Percentiles rank a stretch among this genome's conserved stretches.
These are phyloP conservation scores for Geotrichum carabidarum DNA, from an alignment of 1,139 yeast genomes.

Conservation along the genomic window DNA sequence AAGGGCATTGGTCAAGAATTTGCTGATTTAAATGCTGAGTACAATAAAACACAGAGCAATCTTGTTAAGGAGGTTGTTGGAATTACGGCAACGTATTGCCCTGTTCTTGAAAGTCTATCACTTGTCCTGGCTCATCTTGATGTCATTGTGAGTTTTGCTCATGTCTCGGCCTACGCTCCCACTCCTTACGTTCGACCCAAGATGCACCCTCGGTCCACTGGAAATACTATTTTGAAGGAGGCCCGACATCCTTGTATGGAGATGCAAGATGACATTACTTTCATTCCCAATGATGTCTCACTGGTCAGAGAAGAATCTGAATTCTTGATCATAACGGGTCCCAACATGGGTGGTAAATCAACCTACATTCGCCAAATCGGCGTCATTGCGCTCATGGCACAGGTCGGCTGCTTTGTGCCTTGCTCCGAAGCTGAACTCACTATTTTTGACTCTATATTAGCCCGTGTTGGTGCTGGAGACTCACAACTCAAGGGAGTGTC, in stretches of 20 bases:
- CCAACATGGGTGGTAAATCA: slow-evolving; percentile 98
- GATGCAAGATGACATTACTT: slow-evolving; percentile 79
- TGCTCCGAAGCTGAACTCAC: slow-evolving; percentile 67
- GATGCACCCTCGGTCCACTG: slow-evolving; percentile 49
- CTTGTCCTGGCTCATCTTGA: slow-evolving; percentile 68
- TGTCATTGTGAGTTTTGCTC: slow-evolving; percentile 80
- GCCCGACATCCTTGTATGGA: slow-evolving; percentile 95
- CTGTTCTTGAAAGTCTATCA: slow-evolving; percentile 66
- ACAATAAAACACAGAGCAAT: slow-evolving; percentile 66
- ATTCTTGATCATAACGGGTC: slow-evolving; percentile 87
- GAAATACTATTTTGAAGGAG: slow-evolving; percentile 55
- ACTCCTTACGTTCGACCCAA: slow-evolving; percentile 72
- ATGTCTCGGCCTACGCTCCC: slow-evolving; percentile 78
- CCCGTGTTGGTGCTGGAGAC: slow-evolving; percentile 98
- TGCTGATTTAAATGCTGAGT: slow-evolving; percentile 55
- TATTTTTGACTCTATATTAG: slow-evolving; percentile 83
- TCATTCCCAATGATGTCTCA: slow-evolving; percentile 79
- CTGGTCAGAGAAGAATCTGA: slow-evolving; percentile 51
- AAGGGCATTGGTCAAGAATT: slow-evolving; percentile 57
- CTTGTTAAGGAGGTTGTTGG: slow-evolving; percentile 76
- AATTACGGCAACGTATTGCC: slow-evolving; percentile 74
- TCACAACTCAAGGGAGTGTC: slow-evolving; percentile 95
- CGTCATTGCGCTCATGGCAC: slow-evolving; percentile 82
- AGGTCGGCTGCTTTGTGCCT: slow-evolving; percentile 89
- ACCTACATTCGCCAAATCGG: slow-evolving; percentile 92